These are phyloP conservation scores for Lunularia cruciata DNA, from an alignment of 225 moss, liverwort and hornwort species.

Conservation along the genomic window DNA sequence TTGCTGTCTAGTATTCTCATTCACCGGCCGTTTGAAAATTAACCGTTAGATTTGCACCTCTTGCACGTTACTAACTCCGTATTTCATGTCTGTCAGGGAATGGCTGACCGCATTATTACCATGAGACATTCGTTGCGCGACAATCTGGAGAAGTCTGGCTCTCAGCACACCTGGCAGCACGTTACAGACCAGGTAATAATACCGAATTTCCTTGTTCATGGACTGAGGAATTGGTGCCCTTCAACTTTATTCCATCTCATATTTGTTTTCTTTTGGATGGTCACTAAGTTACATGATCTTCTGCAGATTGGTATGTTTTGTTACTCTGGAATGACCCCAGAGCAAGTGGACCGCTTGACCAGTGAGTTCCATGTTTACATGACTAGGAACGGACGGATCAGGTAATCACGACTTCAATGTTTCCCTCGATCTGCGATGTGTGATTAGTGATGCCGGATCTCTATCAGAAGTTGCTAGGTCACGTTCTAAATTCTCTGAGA, in stretches of 20 bases:
- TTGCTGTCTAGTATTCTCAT: no score
- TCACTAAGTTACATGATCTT: neutral
- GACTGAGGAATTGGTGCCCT: neutral
- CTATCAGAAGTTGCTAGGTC: no score
- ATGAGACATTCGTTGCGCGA: constrained; percentile 48
- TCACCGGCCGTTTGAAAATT: no score
- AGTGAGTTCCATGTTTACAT: constrained; percentile 56
- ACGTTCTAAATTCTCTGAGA: neutral
- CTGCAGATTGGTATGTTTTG: constrained; percentile 67
- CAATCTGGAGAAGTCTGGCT: constrained; percentile 54
- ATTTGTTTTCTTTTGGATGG: no score
- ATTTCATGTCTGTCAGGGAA: constrained; percentile 33
- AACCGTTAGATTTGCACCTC: no score
- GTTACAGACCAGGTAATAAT: constrained; percentile 53
- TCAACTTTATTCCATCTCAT: no score
- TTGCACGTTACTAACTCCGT: neutral
- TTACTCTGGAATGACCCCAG: constrained; percentile 55
- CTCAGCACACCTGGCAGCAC: constrained; percentile 56
- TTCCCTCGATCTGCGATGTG: no score
- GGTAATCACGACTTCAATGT: no score
- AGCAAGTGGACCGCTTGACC: constrained; percentile 58
- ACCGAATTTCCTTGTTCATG: neutral
- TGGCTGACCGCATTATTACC: constrained; percentile 58
- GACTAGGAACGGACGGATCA: constrained; percentile 64
- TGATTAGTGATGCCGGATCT: no score